Conservation (phyloP, 2,329 filamentous ascomycete genomes). For the Graphilbum ipis-grandicollis region DNA sequence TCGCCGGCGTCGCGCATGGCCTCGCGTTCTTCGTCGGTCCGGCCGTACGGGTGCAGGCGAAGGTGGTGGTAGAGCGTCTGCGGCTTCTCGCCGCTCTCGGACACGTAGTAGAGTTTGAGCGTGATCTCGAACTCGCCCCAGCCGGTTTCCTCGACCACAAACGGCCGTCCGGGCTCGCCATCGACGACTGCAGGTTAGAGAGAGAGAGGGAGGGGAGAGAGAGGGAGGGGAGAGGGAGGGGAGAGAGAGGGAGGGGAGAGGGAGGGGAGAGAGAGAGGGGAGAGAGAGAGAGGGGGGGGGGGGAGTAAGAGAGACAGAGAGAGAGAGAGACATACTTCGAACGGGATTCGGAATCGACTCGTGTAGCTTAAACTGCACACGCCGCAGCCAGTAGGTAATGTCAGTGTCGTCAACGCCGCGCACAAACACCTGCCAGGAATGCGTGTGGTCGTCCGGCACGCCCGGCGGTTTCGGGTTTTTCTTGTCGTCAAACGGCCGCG, state of each 20-base stretch:
- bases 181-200: slow-evolving; percentile 40
- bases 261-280: not conserved
- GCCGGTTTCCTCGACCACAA: slow-evolving; percentile 78
- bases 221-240: not conserved
- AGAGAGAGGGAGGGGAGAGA: not conserved
- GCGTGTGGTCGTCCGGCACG: slow-evolving; percentile 80
- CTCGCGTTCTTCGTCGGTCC: slow-evolving; percentile 57
- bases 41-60: slow-evolving; percentile 77
- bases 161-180: slow-evolving; percentile 48
- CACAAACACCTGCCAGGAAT: slow-evolving; percentile 92
- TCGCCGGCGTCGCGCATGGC: slow-evolving; percentile 39
- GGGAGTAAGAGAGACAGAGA: not conserved
- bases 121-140: slow-evolving; percentile 98
- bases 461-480: slow-evolving; percentile 61
- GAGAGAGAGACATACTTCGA: slow-evolving; percentile 36
- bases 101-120: slow-evolving; percentile 83
- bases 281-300: not conserved
- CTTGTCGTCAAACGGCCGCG: slow-evolving; percentile 58
- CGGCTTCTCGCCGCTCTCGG: slow-evolving; percentile 78
- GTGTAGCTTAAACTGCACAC: slow-evolving; percentile 96
- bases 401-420: slow-evolving; percentile 78
- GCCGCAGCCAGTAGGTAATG: slow-evolving; percentile 87
- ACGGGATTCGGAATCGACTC: slow-evolving; percentile 89
- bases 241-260: slow-evolving; percentile 8
- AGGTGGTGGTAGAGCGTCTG: slow-evolving; percentile 91